A percentile compares a stretch with the other conserved stretches of the same genome.
Evolutionary conservation across 257 asterid genomes (phyloP).

Genomic region (Nicotiana paniculata): DNA sequence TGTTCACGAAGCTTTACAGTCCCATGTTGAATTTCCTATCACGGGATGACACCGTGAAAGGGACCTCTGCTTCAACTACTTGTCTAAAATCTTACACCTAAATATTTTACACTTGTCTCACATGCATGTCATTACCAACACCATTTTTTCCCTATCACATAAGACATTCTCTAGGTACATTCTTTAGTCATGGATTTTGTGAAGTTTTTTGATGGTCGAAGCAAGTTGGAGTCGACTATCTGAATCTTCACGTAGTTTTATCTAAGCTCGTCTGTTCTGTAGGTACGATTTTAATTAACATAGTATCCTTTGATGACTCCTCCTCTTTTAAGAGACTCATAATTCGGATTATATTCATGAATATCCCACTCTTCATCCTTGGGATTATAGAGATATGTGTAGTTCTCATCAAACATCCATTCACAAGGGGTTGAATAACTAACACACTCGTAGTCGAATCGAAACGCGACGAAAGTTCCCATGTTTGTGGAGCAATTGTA

Average conservation of each 20-base stretch:
- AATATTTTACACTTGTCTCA: neutral
- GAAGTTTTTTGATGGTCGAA: neutral
- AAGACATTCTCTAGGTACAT: neutral
- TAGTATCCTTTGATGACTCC: conserved; percentile 60
- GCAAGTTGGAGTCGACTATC: neutral
- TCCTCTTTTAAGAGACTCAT: conserved; percentile 65
- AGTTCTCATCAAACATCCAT: conserved; percentile 55
- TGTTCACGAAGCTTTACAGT: neutral
- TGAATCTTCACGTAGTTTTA: neutral
- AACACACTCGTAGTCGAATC: conserved; percentile 32
- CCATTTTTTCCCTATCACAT: too few species aligned
- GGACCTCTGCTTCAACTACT: neutral
- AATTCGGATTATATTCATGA: conserved; percentile 46
- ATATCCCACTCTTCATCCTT: conserved; percentile 12
- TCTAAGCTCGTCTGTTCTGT: too few species aligned
- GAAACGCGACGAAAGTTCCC: conserved; percentile 57
- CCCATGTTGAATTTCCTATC: neutral
- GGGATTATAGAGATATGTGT: conserved; percentile 34
- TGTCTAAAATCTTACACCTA: neutral
- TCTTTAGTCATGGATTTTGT: neutral
- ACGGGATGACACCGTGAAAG: neutral
- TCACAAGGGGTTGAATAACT: conserved; percentile 21
- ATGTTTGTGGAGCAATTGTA: conserved; percentile 50
- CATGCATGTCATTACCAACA: neutral
- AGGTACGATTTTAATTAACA: conserved; percentile 23